A percentile compares a stretch with the other conserved stretches of the same genome.
Conservation (phyloP, 2,329 filamentous ascomycete genomes). For the Microsporum audouinii region DNA sequence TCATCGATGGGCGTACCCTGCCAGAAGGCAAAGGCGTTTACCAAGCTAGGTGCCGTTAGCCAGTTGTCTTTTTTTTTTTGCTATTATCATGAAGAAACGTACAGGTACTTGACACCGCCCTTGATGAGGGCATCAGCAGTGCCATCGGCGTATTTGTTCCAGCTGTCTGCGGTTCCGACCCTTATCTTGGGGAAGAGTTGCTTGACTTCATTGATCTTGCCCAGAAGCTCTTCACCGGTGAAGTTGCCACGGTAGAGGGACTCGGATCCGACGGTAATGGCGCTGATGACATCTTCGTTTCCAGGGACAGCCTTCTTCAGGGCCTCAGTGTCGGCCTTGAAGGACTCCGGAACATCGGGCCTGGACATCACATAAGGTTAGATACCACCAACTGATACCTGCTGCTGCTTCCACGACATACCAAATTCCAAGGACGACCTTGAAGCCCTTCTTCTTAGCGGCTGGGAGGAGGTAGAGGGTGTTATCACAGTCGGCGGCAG, state of each 20-base stretch:
- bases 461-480: constrained; percentile 53
- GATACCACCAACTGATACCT: background rate
- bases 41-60: constrained; percentile 32
- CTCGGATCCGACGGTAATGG: constrained; percentile 60
- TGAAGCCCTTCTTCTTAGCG: constrained; percentile 52
- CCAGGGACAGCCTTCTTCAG: constrained; percentile 35
- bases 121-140: constrained; percentile 53
- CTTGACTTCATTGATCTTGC: constrained; percentile 53
- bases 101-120: constrained; percentile 50
- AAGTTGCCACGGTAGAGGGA: constrained; percentile 58
- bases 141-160: constrained; percentile 61
- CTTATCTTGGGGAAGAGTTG: constrained; percentile 43
- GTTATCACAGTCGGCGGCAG: constrained; percentile 54
- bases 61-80: background rate
- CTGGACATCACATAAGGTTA: constrained; percentile 23
- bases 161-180: constrained; percentile 59
- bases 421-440: constrained; percentile 62
- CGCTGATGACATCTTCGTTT: constrained; percentile 51
- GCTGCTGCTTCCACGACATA: constrained; percentile 24
- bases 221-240: constrained; percentile 47
- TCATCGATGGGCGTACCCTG: constrained; percentile 50
- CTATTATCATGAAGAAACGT: constrained; percentile 15
- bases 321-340: constrained; percentile 49
- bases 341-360: constrained; percentile 53
- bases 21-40: constrained; percentile 65